Percentiles rank a stretch among this genome's conserved stretches.
phyloP scores from a whole-genome alignment of 2,329 filamentous ascomycete species.

The Colletotrichum eleusines region DNA sequence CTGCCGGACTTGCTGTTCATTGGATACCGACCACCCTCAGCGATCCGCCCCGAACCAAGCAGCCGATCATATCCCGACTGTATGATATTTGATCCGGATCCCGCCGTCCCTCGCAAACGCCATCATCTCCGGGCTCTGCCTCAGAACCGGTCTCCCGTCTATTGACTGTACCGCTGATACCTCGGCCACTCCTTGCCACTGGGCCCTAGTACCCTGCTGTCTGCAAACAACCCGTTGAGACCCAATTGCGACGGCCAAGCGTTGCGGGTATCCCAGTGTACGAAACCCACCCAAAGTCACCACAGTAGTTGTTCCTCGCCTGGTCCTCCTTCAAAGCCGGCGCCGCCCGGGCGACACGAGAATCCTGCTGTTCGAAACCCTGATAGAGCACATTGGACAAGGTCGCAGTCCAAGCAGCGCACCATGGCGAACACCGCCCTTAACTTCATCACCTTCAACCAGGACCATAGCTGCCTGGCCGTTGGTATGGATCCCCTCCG shows the following conservation, averaged over 20 bases:
- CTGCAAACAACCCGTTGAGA: conserved; percentile 4
- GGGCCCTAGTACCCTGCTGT: neutral
- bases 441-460: conserved; percentile 99
- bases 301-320: neutral
- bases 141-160: neutral
- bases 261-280: neutral
- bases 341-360: conserved; percentile 24
- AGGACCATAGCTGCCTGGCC: conserved; percentile 97
- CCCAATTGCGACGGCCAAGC: neutral
- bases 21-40: neutral
- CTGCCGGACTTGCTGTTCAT: neutral
- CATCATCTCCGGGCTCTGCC: neutral
- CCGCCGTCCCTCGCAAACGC: neutral
- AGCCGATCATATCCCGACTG: neutral
- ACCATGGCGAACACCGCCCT: conserved; percentile 78
- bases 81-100: neutral
- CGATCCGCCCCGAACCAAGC: neutral
- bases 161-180: neutral
- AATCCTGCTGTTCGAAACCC: conserved; percentile 9
- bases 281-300: neutral
- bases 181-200: neutral
- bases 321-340: conserved; percentile 18
- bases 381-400: neutral
- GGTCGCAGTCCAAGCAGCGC: neutral
- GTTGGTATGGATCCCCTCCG: conserved; percentile 73